phyloP scores from a whole-genome alignment of 2,329 filamentous ascomycete species.

The Myriangium duriaei region DNA sequence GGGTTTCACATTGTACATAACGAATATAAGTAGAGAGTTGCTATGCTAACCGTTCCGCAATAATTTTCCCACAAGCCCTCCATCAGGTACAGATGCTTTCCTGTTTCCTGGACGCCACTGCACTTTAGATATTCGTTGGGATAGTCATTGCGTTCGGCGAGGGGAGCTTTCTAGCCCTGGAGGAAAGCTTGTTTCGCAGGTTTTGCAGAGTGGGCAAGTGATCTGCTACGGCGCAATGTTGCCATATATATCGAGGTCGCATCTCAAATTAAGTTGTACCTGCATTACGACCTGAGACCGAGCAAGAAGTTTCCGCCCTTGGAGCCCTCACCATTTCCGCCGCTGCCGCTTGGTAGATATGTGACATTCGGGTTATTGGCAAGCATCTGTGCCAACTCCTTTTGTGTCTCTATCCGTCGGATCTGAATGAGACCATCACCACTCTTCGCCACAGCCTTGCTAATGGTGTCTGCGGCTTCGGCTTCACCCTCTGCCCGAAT shows the following conservation, averaged over 20 bases:
- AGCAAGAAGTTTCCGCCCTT: slow-evolving; percentile 49
- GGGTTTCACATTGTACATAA: not conserved
- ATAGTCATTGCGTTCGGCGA: no score
- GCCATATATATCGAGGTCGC: no score
- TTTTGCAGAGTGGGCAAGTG: no score
- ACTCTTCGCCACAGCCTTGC: slow-evolving; percentile 80
- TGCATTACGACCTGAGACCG: slow-evolving; percentile 44
- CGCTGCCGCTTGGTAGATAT: slow-evolving; percentile 67
- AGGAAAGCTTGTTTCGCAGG: no score
- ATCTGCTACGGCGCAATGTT: no score
- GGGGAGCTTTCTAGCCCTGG: no score
- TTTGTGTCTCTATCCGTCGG: slow-evolving; percentile 90
- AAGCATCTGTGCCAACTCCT: slow-evolving; percentile 86
- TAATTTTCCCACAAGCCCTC: no score
- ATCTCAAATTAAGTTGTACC: not conserved
- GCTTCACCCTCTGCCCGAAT: slow-evolving; percentile 97
- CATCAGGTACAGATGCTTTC: no score
- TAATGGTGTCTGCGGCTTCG: slow-evolving; percentile 90
- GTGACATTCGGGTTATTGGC: slow-evolving; percentile 88
- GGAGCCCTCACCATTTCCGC: slow-evolving; percentile 33
- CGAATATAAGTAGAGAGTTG: not conserved
- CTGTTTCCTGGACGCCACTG: no score
- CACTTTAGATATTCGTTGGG: no score
- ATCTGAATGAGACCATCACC: slow-evolving; percentile 94
- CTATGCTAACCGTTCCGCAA: not conserved